Conservation (phyloP, 2,329 filamentous ascomycete species). For the Zopfia rhizophila region DNA sequence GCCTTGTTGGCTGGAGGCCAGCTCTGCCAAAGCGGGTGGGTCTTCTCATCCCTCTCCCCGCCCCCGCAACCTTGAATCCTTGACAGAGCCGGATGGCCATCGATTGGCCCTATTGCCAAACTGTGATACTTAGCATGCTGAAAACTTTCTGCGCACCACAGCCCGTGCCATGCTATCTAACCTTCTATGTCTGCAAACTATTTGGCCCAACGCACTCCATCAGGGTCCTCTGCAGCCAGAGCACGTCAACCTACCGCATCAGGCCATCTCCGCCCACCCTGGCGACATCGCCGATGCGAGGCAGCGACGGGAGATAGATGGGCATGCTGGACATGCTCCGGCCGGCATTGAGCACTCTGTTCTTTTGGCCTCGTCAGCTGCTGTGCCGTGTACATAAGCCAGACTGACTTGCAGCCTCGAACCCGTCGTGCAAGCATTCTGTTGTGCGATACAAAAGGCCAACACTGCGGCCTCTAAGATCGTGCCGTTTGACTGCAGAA, state of each 20-base stretch:
- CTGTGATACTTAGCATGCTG: conserved; percentile 1
- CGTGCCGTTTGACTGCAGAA: conserved; percentile 31
- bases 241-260: conserved; percentile 11
- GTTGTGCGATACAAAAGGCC: conserved; percentile 20
- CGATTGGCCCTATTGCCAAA: conserved; percentile 6
- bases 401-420: conserved; percentile 10
- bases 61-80: conserved; percentile 9
- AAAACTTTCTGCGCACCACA: neutral
- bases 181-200: conserved; percentile 1
- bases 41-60: conserved; percentile 5
- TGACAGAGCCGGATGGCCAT: conserved; percentile 4
- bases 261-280: conserved; percentile 5
- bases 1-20: conserved; percentile 4
- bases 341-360: conserved; percentile 15
- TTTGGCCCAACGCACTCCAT: too few relatives aligned
- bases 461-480: conserved; percentile 26
- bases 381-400: conserved; percentile 19
- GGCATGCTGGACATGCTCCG: conserved; percentile 35
- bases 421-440: conserved; percentile 19
- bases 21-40: conserved; percentile 1
- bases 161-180: neutral
- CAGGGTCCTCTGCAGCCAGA: conserved; percentile 26
- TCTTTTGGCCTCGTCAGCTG: conserved; percentile 16
- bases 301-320: conserved; percentile 7
- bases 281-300: conserved; percentile 24